These are phyloP conservation scores for Nemophila menziesii DNA, from an alignment of 257 asterid species.

Conservation along the genomic window DNA sequence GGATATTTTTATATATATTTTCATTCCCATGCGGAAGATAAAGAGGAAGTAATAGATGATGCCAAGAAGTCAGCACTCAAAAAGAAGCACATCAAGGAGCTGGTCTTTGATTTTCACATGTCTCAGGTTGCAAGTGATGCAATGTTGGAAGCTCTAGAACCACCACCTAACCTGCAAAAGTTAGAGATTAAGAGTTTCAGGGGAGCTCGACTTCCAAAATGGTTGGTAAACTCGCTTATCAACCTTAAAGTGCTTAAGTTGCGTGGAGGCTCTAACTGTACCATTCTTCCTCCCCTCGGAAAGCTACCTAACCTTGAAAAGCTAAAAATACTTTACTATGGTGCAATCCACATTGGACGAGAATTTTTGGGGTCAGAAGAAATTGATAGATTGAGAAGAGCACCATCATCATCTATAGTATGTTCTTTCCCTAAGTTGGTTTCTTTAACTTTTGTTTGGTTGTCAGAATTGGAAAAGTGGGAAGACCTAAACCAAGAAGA, in stretches of 20 bases:
- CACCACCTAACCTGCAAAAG: conserved; percentile 5
- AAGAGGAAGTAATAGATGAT: too few species aligned
- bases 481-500: conserved; percentile 12
- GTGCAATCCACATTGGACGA: conserved; percentile 9
- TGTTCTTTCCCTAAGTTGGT: conserved; percentile 16
- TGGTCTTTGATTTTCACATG: too few species aligned
- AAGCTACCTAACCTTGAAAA: conserved; percentile 14
- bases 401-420: background rate
- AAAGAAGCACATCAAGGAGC: too few species aligned
- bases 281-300: conserved; percentile 17
- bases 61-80: too few species aligned
- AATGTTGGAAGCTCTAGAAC: conserved; percentile 12
- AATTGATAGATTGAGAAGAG: background rate
- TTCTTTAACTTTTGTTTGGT: background rate
- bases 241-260: conserved; percentile 9
- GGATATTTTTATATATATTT: too few species aligned
- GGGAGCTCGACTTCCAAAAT: conserved; percentile 8
- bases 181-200: conserved; percentile 2
- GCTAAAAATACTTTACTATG: conserved; percentile 9
- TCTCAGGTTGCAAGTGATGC: background rate
- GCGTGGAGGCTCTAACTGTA: conserved; percentile 1
- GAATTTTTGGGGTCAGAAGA: conserved; percentile 13
- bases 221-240: conserved; percentile 13
- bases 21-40: too few species aligned
- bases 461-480: conserved; percentile 19